A percentile compares a stretch with the other conserved stretches of the same genome.
phyloP scores from a whole-genome alignment of 129 eudicot genomes.

The Escallonia herrerae region DNA sequence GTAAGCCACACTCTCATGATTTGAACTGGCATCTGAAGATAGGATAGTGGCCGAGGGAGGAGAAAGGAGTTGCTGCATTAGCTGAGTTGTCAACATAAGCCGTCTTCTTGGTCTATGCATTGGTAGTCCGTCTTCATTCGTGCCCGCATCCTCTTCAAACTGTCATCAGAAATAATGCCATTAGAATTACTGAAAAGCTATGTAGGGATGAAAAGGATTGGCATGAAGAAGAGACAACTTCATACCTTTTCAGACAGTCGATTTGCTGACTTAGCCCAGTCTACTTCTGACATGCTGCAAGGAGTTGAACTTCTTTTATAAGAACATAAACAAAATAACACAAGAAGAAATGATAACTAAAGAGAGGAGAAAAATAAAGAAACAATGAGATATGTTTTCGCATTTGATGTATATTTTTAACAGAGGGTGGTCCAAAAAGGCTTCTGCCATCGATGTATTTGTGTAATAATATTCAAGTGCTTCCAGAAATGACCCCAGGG shows the following conservation, averaged over 20 bases:
- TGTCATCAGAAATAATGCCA: slow-evolving; percentile 23
- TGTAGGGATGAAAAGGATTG: background rate
- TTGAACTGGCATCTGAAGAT: slow-evolving; percentile 39
- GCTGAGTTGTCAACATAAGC: slow-evolving; percentile 55
- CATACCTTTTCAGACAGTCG: slow-evolving; percentile 62
- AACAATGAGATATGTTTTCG: too few species aligned
- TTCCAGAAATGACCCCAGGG: too few species aligned
- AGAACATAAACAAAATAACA: background rate
- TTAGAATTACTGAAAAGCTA: slow-evolving; percentile 6
- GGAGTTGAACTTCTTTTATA: slow-evolving; percentile 1
- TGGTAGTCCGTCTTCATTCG: slow-evolving; percentile 38
- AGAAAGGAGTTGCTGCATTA: slow-evolving; percentile 71
- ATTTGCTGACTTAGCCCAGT: slow-evolving; percentile 51
- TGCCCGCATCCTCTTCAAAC: slow-evolving; percentile 55
- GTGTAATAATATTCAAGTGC: too few species aligned
- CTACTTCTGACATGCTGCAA: slow-evolving; percentile 54
- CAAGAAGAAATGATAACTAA: background rate
- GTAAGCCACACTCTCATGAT: slow-evolving; percentile 41
- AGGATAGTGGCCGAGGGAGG: slow-evolving; percentile 59
- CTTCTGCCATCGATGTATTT: too few species aligned
- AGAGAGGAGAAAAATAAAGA: background rate
- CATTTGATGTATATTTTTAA: too few species aligned
- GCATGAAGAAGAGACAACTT: background rate
- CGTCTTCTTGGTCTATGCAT: slow-evolving; percentile 58
- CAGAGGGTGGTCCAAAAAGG: too few species aligned